Percentiles rank a stretch among this genome's conserved stretches.
Conservation (phyloP, 371 early-diverging fungal genomes). For the Nematocida sp. region DNA sequence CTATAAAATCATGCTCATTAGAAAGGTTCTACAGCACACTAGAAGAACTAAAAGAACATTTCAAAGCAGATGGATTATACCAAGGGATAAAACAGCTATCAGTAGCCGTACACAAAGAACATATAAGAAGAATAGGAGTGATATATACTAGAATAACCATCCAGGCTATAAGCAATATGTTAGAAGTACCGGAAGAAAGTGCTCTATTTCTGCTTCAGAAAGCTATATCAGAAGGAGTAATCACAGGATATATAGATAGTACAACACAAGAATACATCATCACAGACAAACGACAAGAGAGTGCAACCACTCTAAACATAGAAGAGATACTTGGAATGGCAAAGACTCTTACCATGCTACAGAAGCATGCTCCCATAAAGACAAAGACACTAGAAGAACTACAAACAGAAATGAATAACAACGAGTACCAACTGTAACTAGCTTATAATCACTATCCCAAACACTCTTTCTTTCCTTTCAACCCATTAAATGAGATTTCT, state of each 20-base stretch:
- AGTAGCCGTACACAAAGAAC: conserved; percentile 36
- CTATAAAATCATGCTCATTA: conserved; percentile 32
- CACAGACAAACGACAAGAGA: not conserved
- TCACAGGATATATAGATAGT: conserved; percentile 12
- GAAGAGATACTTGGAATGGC: conserved; percentile 40
- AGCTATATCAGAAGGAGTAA: conserved; percentile 6
- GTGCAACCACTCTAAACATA: not conserved
- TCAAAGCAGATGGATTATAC: conserved; percentile 22
- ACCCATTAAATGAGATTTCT: too few relatives aligned
- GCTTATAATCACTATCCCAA: not conserved
- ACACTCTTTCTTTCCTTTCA: too few relatives aligned
- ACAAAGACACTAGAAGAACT: conserved; percentile 45
- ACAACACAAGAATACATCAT: conserved; percentile 4
- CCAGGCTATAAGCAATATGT: not conserved
- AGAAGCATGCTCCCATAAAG: conserved; percentile 22
- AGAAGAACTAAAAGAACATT: not conserved
- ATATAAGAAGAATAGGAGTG: conserved; percentile 27
- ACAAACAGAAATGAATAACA: conserved; percentile 38
- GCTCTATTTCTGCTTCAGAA: conserved; percentile 14
- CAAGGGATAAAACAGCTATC: not conserved
- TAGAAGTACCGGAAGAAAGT: conserved; percentile 29
- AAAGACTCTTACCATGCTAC: conserved; percentile 23
- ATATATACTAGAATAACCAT: conserved; percentile 22
- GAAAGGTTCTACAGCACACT: conserved; percentile 2
- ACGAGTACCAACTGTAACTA: conserved; percentile 40